Percentiles rank a stretch among this genome's conserved stretches.
phyloP scores from a whole-genome alignment of 805 yeast genomes.

The Alloascoidea africana region DNA sequence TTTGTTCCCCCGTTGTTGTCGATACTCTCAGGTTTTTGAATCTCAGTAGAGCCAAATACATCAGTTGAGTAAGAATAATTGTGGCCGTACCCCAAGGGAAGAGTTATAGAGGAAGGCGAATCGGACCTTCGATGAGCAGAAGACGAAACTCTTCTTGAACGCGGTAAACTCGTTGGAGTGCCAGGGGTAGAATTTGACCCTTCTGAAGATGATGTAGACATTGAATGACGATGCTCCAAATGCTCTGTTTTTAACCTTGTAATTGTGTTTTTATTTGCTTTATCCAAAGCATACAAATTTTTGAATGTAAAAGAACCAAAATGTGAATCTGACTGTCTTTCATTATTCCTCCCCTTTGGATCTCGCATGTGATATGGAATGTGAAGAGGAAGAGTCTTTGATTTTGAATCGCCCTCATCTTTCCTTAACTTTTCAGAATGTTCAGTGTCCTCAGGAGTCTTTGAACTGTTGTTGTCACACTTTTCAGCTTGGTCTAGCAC shows the following conservation, averaged over 20 bases:
- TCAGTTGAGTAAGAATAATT: not conserved
- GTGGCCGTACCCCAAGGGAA: too few species aligned
- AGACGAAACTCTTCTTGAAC: not conserved
- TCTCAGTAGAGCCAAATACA: not conserved
- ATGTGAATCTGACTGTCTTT: constrained; percentile 34
- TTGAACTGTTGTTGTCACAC: not conserved
- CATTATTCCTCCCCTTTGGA: constrained; percentile 52
- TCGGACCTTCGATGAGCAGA: not conserved
- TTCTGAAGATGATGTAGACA: constrained; percentile 1
- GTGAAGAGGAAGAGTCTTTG: constrained; percentile 24
- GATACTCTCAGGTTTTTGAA: not conserved
- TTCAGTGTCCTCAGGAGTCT: not conserved
- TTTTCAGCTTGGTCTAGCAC: constrained; percentile 10
- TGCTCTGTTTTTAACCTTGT: constrained; percentile 78
- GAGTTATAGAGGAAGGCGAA: not conserved
- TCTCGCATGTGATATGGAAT: constrained; percentile 48
- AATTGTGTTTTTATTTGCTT: constrained; percentile 87
- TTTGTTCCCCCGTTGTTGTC: too few species aligned
- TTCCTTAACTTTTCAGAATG: not conserved
- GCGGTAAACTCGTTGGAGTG: not conserved
- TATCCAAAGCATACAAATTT: constrained; percentile 78
- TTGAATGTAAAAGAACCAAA: constrained; percentile 91
- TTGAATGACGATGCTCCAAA: constrained; percentile 29
- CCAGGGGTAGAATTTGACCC: not conserved
- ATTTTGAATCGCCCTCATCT: not conserved